These are phyloP conservation scores for Boletus fagicola DNA, from an alignment of 768 basidiomycete genomes.

Conservation along the genomic window DNA sequence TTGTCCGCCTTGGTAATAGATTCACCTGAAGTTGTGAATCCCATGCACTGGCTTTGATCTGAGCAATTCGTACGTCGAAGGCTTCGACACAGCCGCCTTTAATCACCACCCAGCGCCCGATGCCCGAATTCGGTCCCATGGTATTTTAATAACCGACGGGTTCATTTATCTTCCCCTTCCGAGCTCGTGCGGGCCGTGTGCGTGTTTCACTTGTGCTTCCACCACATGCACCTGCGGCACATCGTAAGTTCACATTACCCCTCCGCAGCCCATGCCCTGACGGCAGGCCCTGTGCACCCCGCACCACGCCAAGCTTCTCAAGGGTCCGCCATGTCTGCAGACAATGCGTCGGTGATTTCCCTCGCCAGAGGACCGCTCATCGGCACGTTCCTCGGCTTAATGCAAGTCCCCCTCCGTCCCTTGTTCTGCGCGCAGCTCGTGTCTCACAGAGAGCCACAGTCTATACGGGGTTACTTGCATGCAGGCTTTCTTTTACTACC, in stretches of 20 bases:
- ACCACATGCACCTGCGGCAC: background rate
- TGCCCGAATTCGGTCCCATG: too few species aligned
- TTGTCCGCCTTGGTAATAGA: background rate
- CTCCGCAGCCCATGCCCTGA: background rate
- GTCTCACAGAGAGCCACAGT: conserved; percentile 14
- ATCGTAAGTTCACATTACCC: too few species aligned
- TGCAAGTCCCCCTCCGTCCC: conserved; percentile 13
- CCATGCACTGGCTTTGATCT: too few species aligned
- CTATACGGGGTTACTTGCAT: conserved; percentile 31
- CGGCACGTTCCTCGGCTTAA: conserved; percentile 24
- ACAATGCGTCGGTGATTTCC: conserved; percentile 1
- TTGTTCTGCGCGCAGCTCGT: background rate
- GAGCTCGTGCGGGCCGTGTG: too few species aligned
- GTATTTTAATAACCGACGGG: background rate
- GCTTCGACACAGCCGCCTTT: background rate
- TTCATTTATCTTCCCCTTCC: too few species aligned
- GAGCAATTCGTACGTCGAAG: background rate
- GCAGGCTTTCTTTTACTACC: conserved; percentile 30
- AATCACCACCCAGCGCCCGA: too few species aligned
- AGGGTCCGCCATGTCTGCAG: conserved; percentile 10
- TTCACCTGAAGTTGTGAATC: background rate
- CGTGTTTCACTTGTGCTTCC: background rate
- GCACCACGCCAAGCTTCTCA: background rate
- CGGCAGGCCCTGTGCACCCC: background rate
- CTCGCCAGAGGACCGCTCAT: conserved; percentile 29